Evolutionary conservation across 495 filamentous ascomycete species (phyloP), one percentile per base, ranked within the genome.

Genomic region (Glarea lozoyensis): DNA sequence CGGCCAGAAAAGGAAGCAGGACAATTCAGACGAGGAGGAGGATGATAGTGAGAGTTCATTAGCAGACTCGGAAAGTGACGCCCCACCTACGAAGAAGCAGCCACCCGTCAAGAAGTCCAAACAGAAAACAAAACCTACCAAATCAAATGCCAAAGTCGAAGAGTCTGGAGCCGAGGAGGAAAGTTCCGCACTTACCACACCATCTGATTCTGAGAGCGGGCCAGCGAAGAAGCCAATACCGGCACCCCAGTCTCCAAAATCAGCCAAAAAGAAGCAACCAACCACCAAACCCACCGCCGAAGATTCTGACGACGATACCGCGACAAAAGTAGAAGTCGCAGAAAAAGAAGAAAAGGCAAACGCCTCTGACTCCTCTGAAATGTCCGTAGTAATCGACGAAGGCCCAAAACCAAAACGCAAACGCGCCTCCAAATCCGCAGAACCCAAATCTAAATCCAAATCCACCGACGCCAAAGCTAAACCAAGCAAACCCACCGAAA

Each of bases 301-400:
- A 56, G 12, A 36, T 27, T 2, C 45, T 53, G 38, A 42, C 38
- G n/a, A 31, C 25, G 19, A 45, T 34, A n/a, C 10, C 6, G 32
- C 32, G 7, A 35, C 10, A 11, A 7, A 7, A 7, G 7, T 29
- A 29, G 25, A 29, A 7, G 25, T 7, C 7, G 32, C 7, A 16
- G 32, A 35, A 58, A 55, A 32, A 39, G 49, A 29, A 56, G 58
- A 20, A 46, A 41, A 51, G 22, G 67, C 57, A 3, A 67, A 78
- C 15, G 73, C 70, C 21, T 87, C 82, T 1, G 81, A 83, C 32
- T 92, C 86, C 60, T 89, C 86, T 57, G 86, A 89, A 40, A 69
- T 92, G 68, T 94, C 88, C 5, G 70, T 77, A 1, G 68, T 94
- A 12, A 50, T 86, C 17, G 87, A 89, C 51, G 81, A 87, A 34